Evolutionary conservation across 345 rosid species (phyloP), one percentile per base, ranked within the genome.

Genomic region (Populus euphratica): DNA sequence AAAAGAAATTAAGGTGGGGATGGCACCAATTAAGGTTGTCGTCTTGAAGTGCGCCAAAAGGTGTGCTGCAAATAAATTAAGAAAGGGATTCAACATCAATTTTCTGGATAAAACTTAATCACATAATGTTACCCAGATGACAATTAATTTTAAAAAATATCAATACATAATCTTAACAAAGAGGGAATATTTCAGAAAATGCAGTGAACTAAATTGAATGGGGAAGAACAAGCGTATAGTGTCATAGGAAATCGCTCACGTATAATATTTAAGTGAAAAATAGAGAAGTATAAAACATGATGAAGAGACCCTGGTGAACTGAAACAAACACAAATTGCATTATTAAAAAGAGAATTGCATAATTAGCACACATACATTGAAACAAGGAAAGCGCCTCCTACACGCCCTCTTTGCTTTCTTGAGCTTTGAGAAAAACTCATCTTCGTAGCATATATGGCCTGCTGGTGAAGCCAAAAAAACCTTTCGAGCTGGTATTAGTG

Each of bases 391-490:
- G 61, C 80, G 62, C 65, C 72, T 67, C 10, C 25, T 5, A 31
- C 71, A 70, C 38, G 78, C 49, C 44, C 73, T 79, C 78, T 72
- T 75, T 1, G 68, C 81, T 36, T 69, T 82, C 77, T 77, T 79
- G n/a, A 76, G 41, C 47, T 74, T 39, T 31, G 35, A 69, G 64
- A 73, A 20, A 0, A 77, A 7, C 44, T 11, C 59, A 39, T 73
- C 74, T 4, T 14, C 18, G 16, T 52, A 12, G 69, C 74, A 38
- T 20, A 59, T 49, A 52, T 81, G 73, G 3, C 79, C 83, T 0
- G 82, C 77, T 11, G 85, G 27, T 59, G 64, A 83, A 36, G 79
- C 70, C 65, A 86, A 56, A 76, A 81, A 81, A 44, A 41, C 83
- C 20, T 61, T 79, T 72, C 78, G 68, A 49, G 39, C 64, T n/a